phyloP scores from a whole-genome alignment of 805 yeast species.

The Candida tammaniensis region DNA sequence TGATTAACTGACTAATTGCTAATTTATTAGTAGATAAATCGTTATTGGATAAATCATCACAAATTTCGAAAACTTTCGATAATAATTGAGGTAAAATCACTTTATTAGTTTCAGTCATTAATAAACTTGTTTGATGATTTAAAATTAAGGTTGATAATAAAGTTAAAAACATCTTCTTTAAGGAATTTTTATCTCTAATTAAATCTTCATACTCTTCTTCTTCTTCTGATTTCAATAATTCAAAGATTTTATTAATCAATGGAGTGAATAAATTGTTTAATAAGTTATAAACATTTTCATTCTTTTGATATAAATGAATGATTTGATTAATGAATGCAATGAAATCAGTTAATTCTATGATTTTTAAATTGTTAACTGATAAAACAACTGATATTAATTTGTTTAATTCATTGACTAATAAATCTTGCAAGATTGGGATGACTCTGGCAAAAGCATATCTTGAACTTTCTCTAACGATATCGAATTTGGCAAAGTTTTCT shows the following conservation, averaged over 20 bases:
- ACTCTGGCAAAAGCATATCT: constrained; percentile 86
- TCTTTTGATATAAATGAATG: constrained; percentile 68
- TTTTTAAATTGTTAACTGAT: constrained; percentile 51
- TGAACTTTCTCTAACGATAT: constrained; percentile 76
- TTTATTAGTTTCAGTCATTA: constrained; percentile 68
- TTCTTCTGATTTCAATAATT: constrained; percentile 35
- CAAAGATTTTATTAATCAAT: constrained; percentile 62
- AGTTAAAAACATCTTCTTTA: constrained; percentile 69
- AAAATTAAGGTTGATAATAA: constrained; percentile 67
- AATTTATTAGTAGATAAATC: constrained; percentile 52
- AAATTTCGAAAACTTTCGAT: constrained; percentile 60
- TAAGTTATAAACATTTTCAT: constrained; percentile 67
- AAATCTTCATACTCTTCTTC: constrained; percentile 49
- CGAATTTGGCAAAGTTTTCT: constrained; percentile 66
- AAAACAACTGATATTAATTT: constrained; percentile 66
- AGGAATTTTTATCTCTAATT: constrained; percentile 57
- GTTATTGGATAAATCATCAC: constrained; percentile 46
- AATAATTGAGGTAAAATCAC: constrained; percentile 58
- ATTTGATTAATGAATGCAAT: constrained; percentile 85
- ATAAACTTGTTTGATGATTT: constrained; percentile 76
- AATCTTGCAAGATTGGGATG: constrained; percentile 64
- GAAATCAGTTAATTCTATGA: constrained; percentile 74
- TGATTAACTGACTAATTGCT: constrained; percentile 65
- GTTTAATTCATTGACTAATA: constrained; percentile 49
- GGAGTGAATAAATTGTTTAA: constrained; percentile 74